A percentile compares a stretch with the other conserved stretches of the same genome.
phyloP scores from a whole-genome alignment of 768 basidiomycete genomes.

The Calvatia gigantea region DNA sequence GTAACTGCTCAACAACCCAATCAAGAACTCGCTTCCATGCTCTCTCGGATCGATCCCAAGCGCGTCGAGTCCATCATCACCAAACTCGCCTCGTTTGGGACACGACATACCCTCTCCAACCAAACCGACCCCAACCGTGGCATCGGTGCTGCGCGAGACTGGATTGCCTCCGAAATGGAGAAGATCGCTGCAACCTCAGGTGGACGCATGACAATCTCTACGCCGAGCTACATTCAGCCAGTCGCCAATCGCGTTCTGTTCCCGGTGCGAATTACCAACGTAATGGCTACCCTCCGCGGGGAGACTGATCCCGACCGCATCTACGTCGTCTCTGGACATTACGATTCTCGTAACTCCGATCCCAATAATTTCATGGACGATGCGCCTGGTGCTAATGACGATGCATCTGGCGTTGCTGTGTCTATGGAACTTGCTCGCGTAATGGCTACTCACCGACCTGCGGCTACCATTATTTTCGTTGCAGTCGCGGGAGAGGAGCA shows the following conservation, averaged over 20 bases:
- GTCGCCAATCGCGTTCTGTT: constrained; percentile 30
- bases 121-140: constrained; percentile 51
- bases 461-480: constrained; percentile 50
- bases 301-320: constrained; percentile 45
- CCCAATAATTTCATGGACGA: constrained; percentile 38
- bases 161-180: constrained; percentile 47
- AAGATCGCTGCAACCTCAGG: constrained; percentile 33
- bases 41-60: constrained; percentile 41
- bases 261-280: constrained; percentile 24
- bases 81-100: constrained; percentile 55
- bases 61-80: constrained; percentile 44
- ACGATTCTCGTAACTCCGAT: constrained; percentile 45
- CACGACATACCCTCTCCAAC: constrained; percentile 48
- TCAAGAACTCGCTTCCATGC: constrained; percentile 40
- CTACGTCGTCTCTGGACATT: constrained; percentile 53
- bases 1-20: constrained; percentile 41
- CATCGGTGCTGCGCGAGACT: constrained; percentile 53
- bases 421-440: constrained; percentile 51
- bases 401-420: constrained; percentile 53
- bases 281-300: constrained; percentile 48
- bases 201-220: constrained; percentile 40
- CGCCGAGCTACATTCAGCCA: constrained; percentile 42
- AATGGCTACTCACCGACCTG: constrained; percentile 42
- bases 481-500: constrained; percentile 54
- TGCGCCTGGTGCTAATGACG: constrained; percentile 52